Evolutionary conservation across 1,139 yeast genomes (phyloP).

Genomic region (Taiozyma onychis): DNA sequence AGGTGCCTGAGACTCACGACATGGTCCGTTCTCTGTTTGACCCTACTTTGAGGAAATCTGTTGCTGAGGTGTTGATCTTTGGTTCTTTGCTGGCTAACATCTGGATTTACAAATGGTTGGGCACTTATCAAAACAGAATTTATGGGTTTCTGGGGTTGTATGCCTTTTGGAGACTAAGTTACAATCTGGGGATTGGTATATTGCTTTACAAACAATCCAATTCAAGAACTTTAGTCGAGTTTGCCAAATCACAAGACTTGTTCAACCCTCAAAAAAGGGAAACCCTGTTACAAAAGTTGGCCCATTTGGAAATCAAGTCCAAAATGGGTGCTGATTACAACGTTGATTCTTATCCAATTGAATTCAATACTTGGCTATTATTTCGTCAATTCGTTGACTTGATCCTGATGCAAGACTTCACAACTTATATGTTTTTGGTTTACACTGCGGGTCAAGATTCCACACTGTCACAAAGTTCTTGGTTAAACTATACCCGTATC

Average conservation of each 20-base stretch:
- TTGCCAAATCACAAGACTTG: constrained; percentile 44
- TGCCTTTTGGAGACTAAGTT: constrained; percentile 70
- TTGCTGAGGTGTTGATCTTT: constrained; percentile 58
- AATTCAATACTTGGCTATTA: constrained; percentile 78
- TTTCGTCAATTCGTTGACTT: constrained; percentile 79
- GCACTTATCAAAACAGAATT: constrained; percentile 23
- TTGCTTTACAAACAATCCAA: constrained; percentile 66
- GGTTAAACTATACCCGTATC: constrained; percentile 33
- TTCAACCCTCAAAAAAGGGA: constrained; percentile 34
- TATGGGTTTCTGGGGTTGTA: constrained; percentile 49
- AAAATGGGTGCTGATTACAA: constrained; percentile 57
- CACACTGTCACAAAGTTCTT: constrained; percentile 28
- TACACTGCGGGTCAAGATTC: constrained; percentile 44
- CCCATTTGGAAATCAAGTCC: constrained; percentile 45
- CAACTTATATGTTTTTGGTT: constrained; percentile 69
- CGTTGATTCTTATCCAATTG: constrained; percentile 54
- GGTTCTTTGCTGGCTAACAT: constrained; percentile 46
- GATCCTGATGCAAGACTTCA: constrained; percentile 81
- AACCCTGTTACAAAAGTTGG: constrained; percentile 36
- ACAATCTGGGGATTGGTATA: constrained; percentile 77
- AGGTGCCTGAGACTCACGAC: constrained; percentile 78
- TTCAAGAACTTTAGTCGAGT: constrained; percentile 46
- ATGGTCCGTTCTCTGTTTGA: constrained; percentile 82
- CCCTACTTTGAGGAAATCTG: constrained; percentile 66
- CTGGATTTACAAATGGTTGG: constrained; percentile 38